A percentile compares a stretch with the other conserved stretches of the same genome.
Conservation (phyloP, 352 stramenopile genomes). For the Pythium sp. region DNA sequence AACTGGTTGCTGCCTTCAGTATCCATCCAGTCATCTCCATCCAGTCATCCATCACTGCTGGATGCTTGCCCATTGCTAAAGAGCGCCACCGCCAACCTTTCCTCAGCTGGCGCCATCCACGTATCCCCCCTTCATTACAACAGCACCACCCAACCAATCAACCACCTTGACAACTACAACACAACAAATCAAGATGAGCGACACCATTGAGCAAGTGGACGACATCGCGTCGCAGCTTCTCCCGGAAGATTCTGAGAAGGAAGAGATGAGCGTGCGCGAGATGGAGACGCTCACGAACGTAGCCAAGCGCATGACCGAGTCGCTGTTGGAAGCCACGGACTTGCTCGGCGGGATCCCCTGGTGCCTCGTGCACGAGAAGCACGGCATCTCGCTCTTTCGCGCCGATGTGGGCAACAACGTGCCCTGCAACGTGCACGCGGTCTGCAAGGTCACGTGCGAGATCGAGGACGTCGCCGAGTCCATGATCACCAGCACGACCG, state of each 20-base stretch:
- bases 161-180: neutral
- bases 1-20: too few species aligned
- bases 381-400: slow-evolving; percentile 82
- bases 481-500: slow-evolving; percentile 77
- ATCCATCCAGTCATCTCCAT: too few species aligned
- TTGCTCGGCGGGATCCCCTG: slow-evolving; percentile 69
- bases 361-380: slow-evolving; percentile 75
- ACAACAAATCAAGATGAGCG: neutral
- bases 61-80: too few species aligned
- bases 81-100: neutral
- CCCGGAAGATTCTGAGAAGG: neutral
- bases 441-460: slow-evolving; percentile 74
- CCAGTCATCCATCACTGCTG: too few species aligned
- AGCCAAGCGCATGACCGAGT: slow-evolving; percentile 82
- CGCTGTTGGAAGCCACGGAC: slow-evolving; percentile 71
- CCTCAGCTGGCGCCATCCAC: neutral
- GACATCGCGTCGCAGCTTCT: neutral
- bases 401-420: slow-evolving; percentile 54
- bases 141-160: too few species aligned
- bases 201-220: neutral
- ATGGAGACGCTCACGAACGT: slow-evolving; percentile 65
- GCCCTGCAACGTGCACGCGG: slow-evolving; percentile 84
- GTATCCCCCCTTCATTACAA: too few species aligned
- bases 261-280: slow-evolving; percentile 47
- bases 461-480: slow-evolving; percentile 83